These are phyloP conservation scores for Phytophthora pseudosyringae DNA, from an alignment of 352 stramenopile species.

Conservation along the genomic window DNA sequence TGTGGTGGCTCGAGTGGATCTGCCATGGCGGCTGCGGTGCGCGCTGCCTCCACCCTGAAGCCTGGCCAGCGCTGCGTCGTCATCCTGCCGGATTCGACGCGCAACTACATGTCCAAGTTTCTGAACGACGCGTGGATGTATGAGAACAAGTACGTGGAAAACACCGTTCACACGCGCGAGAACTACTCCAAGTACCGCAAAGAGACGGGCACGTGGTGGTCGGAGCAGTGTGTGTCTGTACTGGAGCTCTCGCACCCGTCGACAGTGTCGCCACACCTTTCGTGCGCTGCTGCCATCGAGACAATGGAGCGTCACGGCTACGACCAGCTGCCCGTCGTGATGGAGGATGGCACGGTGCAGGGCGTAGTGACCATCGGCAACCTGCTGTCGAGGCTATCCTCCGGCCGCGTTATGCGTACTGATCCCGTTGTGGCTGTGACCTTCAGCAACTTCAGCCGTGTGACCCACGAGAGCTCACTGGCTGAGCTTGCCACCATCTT, in stretches of 20 bases:
- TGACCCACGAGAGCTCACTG: constrained; percentile 89
- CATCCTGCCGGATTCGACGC: constrained; percentile 93
- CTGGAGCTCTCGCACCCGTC: constrained; percentile 80
- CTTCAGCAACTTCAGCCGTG: constrained; percentile 95
- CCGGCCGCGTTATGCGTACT: constrained; percentile 80
- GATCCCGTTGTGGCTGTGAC: constrained; percentile 89
- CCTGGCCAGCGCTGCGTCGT: constrained; percentile 94
- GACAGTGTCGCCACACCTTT: constrained; percentile 85
- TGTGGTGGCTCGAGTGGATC: constrained; percentile 94
- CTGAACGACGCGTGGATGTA: constrained; percentile 95
- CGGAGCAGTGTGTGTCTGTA: constrained; percentile 82
- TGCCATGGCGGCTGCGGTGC: constrained; percentile 83
- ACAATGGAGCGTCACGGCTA: constrained; percentile 93
- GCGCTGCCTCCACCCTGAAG: constrained; percentile 78
- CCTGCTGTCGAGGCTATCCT: constrained; percentile 91
- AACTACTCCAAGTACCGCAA: constrained; percentile 78
- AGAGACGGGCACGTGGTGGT: constrained; percentile 92
- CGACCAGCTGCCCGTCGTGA: constrained; percentile 79
- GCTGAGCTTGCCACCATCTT: constrained; percentile 93
- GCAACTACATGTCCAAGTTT: constrained; percentile 99
- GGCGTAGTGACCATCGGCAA: constrained; percentile 97
- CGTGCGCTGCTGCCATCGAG: constrained; percentile 92
- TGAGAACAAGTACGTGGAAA: constrained; percentile 74
- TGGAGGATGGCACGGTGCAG: constrained; percentile 75
- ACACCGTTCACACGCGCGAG: constrained; percentile 69